Conservation (phyloP, 2,329 filamentous ascomycete species). For the Aspergillus jensenii region DNA sequence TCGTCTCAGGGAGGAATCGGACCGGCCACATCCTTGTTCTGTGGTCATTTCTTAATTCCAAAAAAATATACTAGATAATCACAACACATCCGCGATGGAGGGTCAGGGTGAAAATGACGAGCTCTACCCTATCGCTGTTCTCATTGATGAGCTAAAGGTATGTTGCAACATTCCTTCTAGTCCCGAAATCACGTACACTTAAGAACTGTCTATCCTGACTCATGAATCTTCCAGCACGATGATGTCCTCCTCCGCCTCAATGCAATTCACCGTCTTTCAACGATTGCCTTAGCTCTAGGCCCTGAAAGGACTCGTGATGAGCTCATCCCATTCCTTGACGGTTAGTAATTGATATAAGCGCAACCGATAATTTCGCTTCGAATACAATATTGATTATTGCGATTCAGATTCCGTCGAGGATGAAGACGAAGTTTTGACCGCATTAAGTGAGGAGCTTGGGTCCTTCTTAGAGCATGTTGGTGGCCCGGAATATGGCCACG, state of each 20-base stretch:
- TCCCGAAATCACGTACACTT: slow-evolving; percentile 11
- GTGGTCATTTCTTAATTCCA: slow-evolving; percentile 22
- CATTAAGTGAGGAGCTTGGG: slow-evolving; percentile 93
- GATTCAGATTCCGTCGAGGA: slow-evolving; percentile 94
- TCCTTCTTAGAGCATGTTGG: slow-evolving; percentile 98
- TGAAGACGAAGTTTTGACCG: slow-evolving; percentile 96
- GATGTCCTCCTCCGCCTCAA: slow-evolving; percentile 97
- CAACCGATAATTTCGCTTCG: slow-evolving; percentile 1
- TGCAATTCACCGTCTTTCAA: slow-evolving; percentile 96
- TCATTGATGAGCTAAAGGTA: slow-evolving; percentile 98
- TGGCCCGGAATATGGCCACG: slow-evolving; percentile 88
- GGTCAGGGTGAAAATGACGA: slow-evolving; percentile 90
- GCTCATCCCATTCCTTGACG: slow-evolving; percentile 97
- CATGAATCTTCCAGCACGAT: slow-evolving; percentile 69
- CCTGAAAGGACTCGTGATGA: slow-evolving; percentile 96
- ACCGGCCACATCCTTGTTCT: slow-evolving; percentile 28
- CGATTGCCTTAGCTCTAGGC: slow-evolving; percentile 93
- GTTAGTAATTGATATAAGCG: slow-evolving; percentile 56
- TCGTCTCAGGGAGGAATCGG: slow-evolving; percentile 33
- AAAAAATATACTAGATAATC: slow-evolving; percentile 18
- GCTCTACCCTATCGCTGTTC: slow-evolving; percentile 98
- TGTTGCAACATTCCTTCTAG: slow-evolving; percentile 21
- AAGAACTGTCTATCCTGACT: slow-evolving; percentile 18
- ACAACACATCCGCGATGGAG: slow-evolving; percentile 69
- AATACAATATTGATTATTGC: slow-evolving; percentile 22